Evolutionary conservation across 768 basidiomycete species (phyloP).

Genomic region (Russula foetens): DNA sequence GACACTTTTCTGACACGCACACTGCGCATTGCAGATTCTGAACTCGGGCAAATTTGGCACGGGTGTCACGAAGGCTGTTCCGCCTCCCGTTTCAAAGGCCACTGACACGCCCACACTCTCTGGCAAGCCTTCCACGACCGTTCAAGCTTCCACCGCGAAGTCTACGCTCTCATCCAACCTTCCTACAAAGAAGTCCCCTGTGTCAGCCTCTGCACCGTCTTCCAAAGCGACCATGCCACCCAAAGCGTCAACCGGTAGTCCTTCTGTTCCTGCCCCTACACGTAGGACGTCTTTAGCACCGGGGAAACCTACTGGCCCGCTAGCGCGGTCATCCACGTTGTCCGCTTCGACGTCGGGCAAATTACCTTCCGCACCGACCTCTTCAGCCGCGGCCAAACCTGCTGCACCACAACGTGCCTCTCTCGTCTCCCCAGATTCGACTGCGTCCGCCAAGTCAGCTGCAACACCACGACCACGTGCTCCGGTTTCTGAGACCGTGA

Average conservation of each 20-base stretch:
- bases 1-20: slow-evolving; percentile 21
- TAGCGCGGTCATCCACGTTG: slow-evolving; percentile 10
- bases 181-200: slow-evolving; percentile 26
- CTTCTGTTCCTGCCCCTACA: slow-evolving; percentile 2
- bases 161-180: slow-evolving; percentile 19
- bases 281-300: slow-evolving; percentile 35
- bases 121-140: slow-evolving; percentile 16
- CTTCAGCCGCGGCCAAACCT: slow-evolving; percentile 35
- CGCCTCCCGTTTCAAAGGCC: slow-evolving; percentile 32
- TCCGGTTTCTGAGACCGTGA: slow-evolving; percentile 57
- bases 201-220: slow-evolving; percentile 18
- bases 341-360: slow-evolving; percentile 19
- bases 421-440: slow-evolving; percentile 49
- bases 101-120: slow-evolving; percentile 31
- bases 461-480: slow-evolving; percentile 49
- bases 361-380: slow-evolving; percentile 13
- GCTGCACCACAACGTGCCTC: slow-evolving; percentile 35
- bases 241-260: slow-evolving; percentile 10
- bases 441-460: slow-evolving; percentile 25
- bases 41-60: slow-evolving; percentile 22
- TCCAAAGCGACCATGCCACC: slow-evolving; percentile 20
- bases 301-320: slow-evolving; percentile 2
- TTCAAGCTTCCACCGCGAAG: slow-evolving; percentile 29
- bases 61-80: slow-evolving; percentile 34
- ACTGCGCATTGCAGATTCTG: slow-evolving; percentile 13